A percentile compares a stretch with the other conserved stretches of the same genome.
These are phyloP conservation scores for Neopestalotiopsis clavispora DNA, from an alignment of 2,329 filamentous ascomycete species.

Conservation along the genomic window DNA sequence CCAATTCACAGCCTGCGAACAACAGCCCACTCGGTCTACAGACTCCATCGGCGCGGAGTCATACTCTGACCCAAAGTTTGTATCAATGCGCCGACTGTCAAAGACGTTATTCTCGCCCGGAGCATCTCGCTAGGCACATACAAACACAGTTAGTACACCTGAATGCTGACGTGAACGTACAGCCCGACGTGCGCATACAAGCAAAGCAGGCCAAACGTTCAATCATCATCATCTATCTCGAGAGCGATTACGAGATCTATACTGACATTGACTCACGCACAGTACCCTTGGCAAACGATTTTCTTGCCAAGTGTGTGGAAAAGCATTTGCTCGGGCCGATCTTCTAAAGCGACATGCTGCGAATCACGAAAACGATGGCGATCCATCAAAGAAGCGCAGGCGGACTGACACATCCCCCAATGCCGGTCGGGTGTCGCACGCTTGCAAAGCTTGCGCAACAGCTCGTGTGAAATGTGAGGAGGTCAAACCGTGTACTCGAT, in stretches of 20 bases:
- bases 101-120: constrained; percentile 56
- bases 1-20: not conserved
- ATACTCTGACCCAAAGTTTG: constrained; percentile 35
- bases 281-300: constrained; percentile 31
- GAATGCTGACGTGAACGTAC: not conserved
- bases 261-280: constrained; percentile 5
- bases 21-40: not conserved
- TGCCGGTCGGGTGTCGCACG: constrained; percentile 56
- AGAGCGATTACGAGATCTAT: not conserved
- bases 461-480: constrained; percentile 62
- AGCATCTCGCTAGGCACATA: constrained; percentile 51
- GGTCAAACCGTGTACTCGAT: constrained; percentile 57
- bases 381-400: constrained; percentile 52
- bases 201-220: not conserved
- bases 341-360: constrained; percentile 56
- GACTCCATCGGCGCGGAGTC: constrained; percentile 24
- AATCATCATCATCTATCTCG: not conserved
- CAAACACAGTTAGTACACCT: constrained; percentile 25
- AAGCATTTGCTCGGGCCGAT: constrained; percentile 59
- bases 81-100: constrained; percentile 59
- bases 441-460: constrained; percentile 55
- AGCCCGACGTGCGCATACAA: not conserved
- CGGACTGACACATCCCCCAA: constrained; percentile 49
- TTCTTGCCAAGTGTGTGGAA: constrained; percentile 50
- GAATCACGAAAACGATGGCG: constrained; percentile 53